These are phyloP conservation scores for Trypanosoma cruzi DNA, from an alignment of 208 protist species.

Conservation along the genomic window DNA sequence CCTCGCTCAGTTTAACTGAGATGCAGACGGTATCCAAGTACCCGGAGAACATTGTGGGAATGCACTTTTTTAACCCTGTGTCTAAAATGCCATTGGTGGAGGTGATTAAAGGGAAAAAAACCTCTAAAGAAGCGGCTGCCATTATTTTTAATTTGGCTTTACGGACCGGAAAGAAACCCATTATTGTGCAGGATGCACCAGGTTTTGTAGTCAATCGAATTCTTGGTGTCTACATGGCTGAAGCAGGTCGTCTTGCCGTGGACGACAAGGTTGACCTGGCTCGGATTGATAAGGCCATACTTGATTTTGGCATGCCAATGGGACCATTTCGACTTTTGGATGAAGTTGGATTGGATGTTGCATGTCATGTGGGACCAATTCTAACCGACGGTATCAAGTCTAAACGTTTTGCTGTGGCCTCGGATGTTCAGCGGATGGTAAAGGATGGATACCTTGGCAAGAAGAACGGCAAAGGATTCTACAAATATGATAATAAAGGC, in stretches of 20 bases:
- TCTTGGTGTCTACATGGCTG: slow-evolving; percentile 87
- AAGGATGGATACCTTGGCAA: slow-evolving; percentile 72
- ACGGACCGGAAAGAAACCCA: slow-evolving; percentile 90
- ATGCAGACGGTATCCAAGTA: slow-evolving; percentile 74
- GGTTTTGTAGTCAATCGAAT: slow-evolving; percentile 90
- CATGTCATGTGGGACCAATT: slow-evolving; percentile 71
- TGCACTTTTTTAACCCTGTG: slow-evolving; percentile 96
- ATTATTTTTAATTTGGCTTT: slow-evolving; percentile 77
- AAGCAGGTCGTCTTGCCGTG: slow-evolving; percentile 65
- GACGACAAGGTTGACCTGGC: slow-evolving; percentile 57
- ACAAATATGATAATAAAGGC: slow-evolving; percentile 74
- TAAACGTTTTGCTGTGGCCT: slow-evolving; percentile 60
- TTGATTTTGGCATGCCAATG: slow-evolving; percentile 93
- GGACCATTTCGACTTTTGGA: slow-evolving; percentile 91
- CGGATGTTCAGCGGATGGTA: slow-evolving; percentile 58
- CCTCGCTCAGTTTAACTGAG: slow-evolving; percentile 90
- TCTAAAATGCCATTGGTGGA: slow-evolving; percentile 94
- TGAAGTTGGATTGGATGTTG: slow-evolving; percentile 93
- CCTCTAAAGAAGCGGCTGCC: slow-evolving; percentile 69
- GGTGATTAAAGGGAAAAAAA: slow-evolving; percentile 88
- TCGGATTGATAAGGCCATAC: slow-evolving; percentile 75
- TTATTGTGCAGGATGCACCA: slow-evolving; percentile 89
- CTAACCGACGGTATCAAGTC: slow-evolving; percentile 64
- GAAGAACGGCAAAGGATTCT: slow-evolving; percentile 92
- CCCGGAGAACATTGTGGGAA: slow-evolving; percentile 89